Evolutionary conservation across 2,329 filamentous ascomycete genomes (phyloP).

Genomic region (Helicocarpus griseus): DNA sequence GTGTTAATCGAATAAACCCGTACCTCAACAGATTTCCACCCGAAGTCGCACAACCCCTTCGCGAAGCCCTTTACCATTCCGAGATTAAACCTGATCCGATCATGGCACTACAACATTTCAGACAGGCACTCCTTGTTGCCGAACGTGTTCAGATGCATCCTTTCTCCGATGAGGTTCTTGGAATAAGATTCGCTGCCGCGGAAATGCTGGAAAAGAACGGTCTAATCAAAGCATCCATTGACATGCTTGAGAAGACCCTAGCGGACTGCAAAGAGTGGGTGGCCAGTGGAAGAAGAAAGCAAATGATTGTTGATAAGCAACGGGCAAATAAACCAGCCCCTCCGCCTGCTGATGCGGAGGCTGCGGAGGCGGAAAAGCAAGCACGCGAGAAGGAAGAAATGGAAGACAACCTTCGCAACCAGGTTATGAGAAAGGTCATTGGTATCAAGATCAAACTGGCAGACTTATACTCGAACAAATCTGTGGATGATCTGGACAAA

Average conservation of each 20-base stretch:
- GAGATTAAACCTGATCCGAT: slow-evolving; percentile 66
- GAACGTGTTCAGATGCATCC: slow-evolving; percentile 69
- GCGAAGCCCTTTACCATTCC: slow-evolving; percentile 77
- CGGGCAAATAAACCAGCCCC: slow-evolving; percentile 8
- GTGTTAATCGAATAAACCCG: slow-evolving; percentile 32
- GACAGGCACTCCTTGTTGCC: slow-evolving; percentile 64
- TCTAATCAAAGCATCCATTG: slow-evolving; percentile 59
- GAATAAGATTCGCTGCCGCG: slow-evolving; percentile 74
- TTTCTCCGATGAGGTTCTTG: slow-evolving; percentile 82
- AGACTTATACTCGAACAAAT: slow-evolving; percentile 67
- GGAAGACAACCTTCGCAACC: slow-evolving; percentile 41
- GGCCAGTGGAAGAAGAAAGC: slow-evolving; percentile 17
- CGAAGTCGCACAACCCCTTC: slow-evolving; percentile 50
- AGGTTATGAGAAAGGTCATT: slow-evolving; percentile 53
- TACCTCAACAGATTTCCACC: slow-evolving; percentile 36
- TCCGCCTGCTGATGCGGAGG: slow-evolving; percentile 12
- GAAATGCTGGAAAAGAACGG: slow-evolving; percentile 69
- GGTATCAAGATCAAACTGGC: slow-evolving; percentile 75
- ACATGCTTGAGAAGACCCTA: slow-evolving; percentile 68
- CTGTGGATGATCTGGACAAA: slow-evolving; percentile 62
- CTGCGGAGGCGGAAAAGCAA: slow-evolving; percentile 11
- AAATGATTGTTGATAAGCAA: slow-evolving; percentile 14
- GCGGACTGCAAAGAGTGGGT: slow-evolving; percentile 50
- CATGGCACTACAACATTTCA: slow-evolving; percentile 74
- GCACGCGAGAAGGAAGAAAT: slow-evolving; percentile 15